Evolutionary conservation across 305 asterid genomes (phyloP).

Genomic region (Fraxinus sp.): DNA sequence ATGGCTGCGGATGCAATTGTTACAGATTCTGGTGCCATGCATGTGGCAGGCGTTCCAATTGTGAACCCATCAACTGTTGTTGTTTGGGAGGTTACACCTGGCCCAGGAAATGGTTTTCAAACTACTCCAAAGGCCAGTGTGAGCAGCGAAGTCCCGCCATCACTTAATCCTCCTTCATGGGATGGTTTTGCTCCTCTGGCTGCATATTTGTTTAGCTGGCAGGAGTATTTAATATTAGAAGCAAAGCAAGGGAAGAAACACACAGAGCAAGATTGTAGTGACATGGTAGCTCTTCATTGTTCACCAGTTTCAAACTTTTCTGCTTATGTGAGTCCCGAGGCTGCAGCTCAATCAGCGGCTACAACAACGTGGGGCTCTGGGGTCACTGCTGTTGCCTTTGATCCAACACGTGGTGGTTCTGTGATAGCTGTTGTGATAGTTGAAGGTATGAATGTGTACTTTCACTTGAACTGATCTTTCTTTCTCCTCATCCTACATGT

Average conservation of each 20-base stretch:
- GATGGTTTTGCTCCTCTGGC: conserved; percentile 94
- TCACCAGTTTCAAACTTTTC: conserved; percentile 98
- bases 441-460: conserved; percentile 58
- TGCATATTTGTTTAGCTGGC: conserved; percentile 95
- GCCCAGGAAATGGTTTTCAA: conserved; percentile 97
- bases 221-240: conserved; percentile 80
- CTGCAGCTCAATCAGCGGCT: conserved; percentile 92
- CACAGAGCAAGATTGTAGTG: conserved; percentile 71
- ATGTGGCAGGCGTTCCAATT: conserved; percentile 97
- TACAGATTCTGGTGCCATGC: conserved; percentile 97
- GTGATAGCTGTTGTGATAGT: conserved; percentile 94
- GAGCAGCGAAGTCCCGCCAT: conserved; percentile 73
- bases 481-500: conserved; percentile 14
- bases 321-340: conserved; percentile 98
- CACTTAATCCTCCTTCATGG: conserved; percentile 96
- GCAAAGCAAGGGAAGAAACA: conserved; percentile 72
- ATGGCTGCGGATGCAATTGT: conserved; percentile 99
- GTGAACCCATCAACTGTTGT: conserved; percentile 98
- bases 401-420: conserved; percentile 98
- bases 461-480: conserved; percentile 9
- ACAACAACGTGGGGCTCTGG: conserved; percentile 99
- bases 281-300: conserved; percentile 86
- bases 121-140: conserved; percentile 74
- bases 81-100: conserved; percentile 99
- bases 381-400: conserved; percentile 98